These are phyloP conservation scores for Colletotrichum australisinense DNA, from an alignment of 2,329 filamentous ascomycete species.

Conservation along the genomic window DNA sequence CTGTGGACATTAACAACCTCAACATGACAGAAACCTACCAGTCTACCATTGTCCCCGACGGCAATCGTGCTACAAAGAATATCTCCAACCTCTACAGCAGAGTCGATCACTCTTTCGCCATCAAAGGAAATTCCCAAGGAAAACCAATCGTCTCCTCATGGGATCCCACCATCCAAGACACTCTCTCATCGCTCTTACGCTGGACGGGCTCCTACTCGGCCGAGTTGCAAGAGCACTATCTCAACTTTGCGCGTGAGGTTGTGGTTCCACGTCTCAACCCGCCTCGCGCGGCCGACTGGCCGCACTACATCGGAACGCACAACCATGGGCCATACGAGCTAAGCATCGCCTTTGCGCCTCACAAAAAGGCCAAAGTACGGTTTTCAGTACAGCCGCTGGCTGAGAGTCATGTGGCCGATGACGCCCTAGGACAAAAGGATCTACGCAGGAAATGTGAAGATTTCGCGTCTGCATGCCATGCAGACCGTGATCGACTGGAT, in stretches of 20 bases:
- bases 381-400: slow-evolving; percentile 22
- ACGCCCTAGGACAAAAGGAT: slow-evolving; percentile 15
- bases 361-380: slow-evolving; percentile 12
- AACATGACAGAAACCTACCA: slow-evolving; percentile 11
- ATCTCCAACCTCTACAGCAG: slow-evolving; percentile 9
- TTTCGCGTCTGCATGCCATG: slow-evolving; percentile 9
- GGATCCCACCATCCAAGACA: slow-evolving; percentile 5
- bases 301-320: slow-evolving; percentile 18
- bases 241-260: slow-evolving; percentile 19
- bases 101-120: background rate
- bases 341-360: slow-evolving; percentile 21
- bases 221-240: slow-evolving; percentile 11
- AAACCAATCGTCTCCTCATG: slow-evolving; percentile 16
- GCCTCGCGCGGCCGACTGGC: slow-evolving; percentile 4
- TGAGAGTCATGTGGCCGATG: background rate
- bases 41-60: background rate
- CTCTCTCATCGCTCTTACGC: slow-evolving; percentile 7
- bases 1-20: background rate
- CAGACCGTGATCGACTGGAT: slow-evolving; percentile 19
- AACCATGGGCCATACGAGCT: slow-evolving; percentile 17
- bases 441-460: slow-evolving; percentile 9
- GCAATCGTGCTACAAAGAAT: background rate
- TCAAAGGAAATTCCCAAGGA: background rate
- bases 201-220: slow-evolving; percentile 22
- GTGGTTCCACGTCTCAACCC: slow-evolving; percentile 26